Conservation (phyloP, 2,329 filamentous ascomycete genomes). For the Shiraia bambusicola region DNA sequence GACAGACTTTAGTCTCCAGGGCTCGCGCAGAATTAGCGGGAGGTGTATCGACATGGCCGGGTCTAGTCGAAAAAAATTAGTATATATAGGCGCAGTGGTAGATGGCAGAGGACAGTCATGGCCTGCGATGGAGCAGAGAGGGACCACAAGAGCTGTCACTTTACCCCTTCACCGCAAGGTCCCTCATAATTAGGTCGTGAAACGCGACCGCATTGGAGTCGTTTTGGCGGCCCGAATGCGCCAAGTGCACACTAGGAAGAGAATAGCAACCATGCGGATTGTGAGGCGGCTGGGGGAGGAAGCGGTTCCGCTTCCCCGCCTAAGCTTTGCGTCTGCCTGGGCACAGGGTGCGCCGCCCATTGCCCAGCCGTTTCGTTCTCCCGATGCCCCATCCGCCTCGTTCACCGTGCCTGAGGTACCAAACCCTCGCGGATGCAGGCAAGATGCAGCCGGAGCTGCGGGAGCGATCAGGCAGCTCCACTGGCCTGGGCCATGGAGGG, state of each 20-base stretch:
- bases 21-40: constrained; percentile 20
- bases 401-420: constrained; percentile 19
- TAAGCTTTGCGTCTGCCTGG: constrained; percentile 21
- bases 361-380: constrained; percentile 26
- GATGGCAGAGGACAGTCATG: constrained; percentile 18
- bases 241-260: constrained; percentile 13
- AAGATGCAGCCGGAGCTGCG: constrained; percentile 19
- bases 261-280: constrained; percentile 15
- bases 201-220: constrained; percentile 30
- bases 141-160: constrained; percentile 30
- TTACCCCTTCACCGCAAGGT: constrained; percentile 35
- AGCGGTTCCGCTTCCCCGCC: constrained; percentile 24
- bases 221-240: constrained; percentile 31
- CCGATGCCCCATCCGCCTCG: constrained; percentile 34
- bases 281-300: not conserved
- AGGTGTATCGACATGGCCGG: constrained; percentile 23
- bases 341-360: constrained; percentile 12
- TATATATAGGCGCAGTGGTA: constrained; percentile 23
- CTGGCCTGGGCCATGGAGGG: constrained; percentile 13
- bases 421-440: constrained; percentile 25
- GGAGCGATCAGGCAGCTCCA: constrained; percentile 23
- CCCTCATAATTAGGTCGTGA: constrained; percentile 26
- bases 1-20: constrained; percentile 14
- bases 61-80: constrained; percentile 17
- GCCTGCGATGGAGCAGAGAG: constrained; percentile 16